phyloP scores from a whole-genome alignment of 179 eudicot species.

The Beta macrorhiza region DNA sequence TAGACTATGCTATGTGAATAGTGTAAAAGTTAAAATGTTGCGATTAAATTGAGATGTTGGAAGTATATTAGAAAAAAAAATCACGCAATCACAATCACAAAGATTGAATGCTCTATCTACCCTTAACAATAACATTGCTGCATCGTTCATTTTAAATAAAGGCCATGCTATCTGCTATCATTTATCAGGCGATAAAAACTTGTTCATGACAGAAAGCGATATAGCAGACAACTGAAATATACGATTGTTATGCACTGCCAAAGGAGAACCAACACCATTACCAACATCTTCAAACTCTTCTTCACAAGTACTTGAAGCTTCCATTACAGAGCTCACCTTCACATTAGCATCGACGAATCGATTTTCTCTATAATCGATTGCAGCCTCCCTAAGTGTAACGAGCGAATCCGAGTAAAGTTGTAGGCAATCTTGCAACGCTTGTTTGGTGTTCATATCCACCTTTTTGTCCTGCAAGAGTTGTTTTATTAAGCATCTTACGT shows the following conservation, averaged over 20 bases:
- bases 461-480: conserved; percentile 5
- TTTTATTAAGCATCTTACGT: conserved; percentile 24
- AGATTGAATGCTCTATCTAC: too few relatives aligned
- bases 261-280: conserved; percentile 22
- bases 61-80: too few relatives aligned
- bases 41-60: too few relatives aligned
- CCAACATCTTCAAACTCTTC: conserved; percentile 33
- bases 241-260: conserved; percentile 21
- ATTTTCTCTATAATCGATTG: conserved; percentile 19
- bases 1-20: too few relatives aligned
- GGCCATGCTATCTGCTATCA: background rate
- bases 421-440: conserved; percentile 25
- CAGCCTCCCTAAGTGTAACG: conserved; percentile 28
- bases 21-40: too few relatives aligned
- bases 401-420: conserved; percentile 36
- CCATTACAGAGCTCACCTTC: conserved; percentile 34
- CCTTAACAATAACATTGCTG: too few relatives aligned
- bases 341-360: conserved; percentile 24
- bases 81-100: too few relatives aligned
- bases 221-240: conserved; percentile 33
- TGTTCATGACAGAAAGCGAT: conserved; percentile 33
- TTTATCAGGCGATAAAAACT: conserved; percentile 2
- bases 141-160: too few relatives aligned
- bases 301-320: conserved; percentile 36
- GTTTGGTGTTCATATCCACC: background rate